Evolutionary conservation across 345 rosid species (phyloP), one percentile per base, ranked within the genome.

Genomic region (Reutealis trisperma): DNA sequence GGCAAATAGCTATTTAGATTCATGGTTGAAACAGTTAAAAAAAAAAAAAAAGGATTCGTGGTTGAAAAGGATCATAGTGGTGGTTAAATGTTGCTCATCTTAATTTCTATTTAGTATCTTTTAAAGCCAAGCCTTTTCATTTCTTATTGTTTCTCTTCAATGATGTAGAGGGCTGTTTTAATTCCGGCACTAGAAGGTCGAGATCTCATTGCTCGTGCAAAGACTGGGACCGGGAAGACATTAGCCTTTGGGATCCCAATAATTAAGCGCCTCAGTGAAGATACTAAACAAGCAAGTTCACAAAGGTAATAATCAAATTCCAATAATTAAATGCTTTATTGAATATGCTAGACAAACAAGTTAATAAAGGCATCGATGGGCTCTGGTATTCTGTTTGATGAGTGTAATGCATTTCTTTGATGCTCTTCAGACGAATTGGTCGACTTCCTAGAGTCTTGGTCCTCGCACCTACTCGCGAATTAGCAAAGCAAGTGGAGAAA

Each of bases 181-280:
- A 74, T 83, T 55, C 99, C 99, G 14, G 98, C 98, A 2, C 86
- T 96, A 8, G 80, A 96, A 89, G 98, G 98, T 60, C 85, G 90
- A 60, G 99, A 96, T 58, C 71, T 96, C 61, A 96, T 96, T 77
- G 98, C 94, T 84, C 97, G 99, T 83, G 99, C 99, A 2, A 93
- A 93, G 88, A 96, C 99, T 41, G 98, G 99, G 75, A 96, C 99
- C 27, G 99, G 99, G n/a, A 96, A 96, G 92, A 96, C 98, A 30
- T 82, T 96, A 79, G 99, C 99, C 72, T 96, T 96, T 54, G 99
- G 98, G 41, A 93, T 96, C 51, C 99, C 98, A 10, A 92, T 96
- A 66, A 82, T 96, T 51, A 96, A 96, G 84, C 84, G 82, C 8
- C 90, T 96, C 64, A 93, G 94, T 59, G 94, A 92, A 76, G 88